Conservation (phyloP, 2,329 filamentous ascomycete genomes). For the Hymenoscyphus infarciens region DNA sequence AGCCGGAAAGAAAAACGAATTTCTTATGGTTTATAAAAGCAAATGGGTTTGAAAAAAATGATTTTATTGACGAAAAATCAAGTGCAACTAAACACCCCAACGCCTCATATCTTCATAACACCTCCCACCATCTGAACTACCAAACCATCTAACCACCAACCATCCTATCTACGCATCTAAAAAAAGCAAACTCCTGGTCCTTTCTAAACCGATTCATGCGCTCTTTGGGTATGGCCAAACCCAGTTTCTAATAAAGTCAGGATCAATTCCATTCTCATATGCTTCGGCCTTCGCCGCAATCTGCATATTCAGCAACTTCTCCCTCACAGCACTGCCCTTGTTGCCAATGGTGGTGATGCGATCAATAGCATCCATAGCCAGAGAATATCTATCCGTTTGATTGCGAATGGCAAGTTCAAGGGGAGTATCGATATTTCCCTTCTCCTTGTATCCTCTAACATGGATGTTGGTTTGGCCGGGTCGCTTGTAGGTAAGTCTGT, state of each 20-base stretch:
- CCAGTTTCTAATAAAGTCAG: conserved; percentile 36
- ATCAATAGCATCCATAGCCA: conserved; percentile 75
- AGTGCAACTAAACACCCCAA: too few relatives aligned
- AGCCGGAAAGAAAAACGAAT: too few relatives aligned
- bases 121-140: too few relatives aligned
- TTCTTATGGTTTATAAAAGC: too few relatives aligned
- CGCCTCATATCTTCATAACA: too few relatives aligned
- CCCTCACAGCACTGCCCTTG: conserved; percentile 57
- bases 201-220: neutral
- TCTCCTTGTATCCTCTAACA: conserved; percentile 77
- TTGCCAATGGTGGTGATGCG: conserved; percentile 61
- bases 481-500: conserved; percentile 72
- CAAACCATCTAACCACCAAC: too few relatives aligned
- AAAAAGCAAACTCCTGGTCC: neutral
- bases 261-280: conserved; percentile 69
- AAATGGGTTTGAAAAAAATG: too few relatives aligned
- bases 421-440: conserved; percentile 80
- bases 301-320: conserved; percentile 62
- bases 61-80: too few relatives aligned
- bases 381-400: conserved; percentile 70
- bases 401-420: conserved; percentile 76
- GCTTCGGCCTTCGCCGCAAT: conserved; percentile 61
- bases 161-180: neutral
- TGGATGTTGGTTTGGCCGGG: conserved; percentile 65
- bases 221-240: conserved; percentile 28